These are phyloP conservation scores for Pleurotus giganteus DNA, from an alignment of 768 basidiomycete species.

Conservation along the genomic window DNA sequence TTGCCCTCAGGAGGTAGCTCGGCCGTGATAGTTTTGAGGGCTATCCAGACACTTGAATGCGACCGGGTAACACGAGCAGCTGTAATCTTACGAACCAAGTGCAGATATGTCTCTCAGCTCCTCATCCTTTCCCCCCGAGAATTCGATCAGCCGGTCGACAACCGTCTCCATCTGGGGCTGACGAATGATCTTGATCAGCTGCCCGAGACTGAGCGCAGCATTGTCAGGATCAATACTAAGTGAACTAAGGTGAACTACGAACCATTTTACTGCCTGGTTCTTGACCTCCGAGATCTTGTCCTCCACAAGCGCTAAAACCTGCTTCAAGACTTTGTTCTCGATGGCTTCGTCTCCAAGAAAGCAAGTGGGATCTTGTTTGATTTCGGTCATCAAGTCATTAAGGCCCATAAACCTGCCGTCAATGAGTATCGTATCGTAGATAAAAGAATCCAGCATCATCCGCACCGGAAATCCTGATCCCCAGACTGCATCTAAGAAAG, in stretches of 20 bases:
- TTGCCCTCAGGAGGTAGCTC: conserved; percentile 84
- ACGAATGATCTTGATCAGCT: conserved; percentile 85
- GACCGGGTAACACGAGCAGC: neutral
- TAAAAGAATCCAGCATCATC: conserved; percentile 9
- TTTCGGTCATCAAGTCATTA: conserved; percentile 89
- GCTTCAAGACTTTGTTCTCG: conserved; percentile 81
- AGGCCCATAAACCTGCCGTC: conserved; percentile 91
- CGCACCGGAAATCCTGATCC: conserved; percentile 87
- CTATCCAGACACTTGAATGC: conserved; percentile 35
- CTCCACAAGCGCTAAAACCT: conserved; percentile 83
- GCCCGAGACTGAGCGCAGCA: conserved; percentile 64
- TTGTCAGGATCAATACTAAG: conserved; percentile 10
- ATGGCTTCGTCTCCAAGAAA: conserved; percentile 83
- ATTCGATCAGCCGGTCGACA: conserved; percentile 86
- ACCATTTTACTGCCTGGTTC: conserved; percentile 97
- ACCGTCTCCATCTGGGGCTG: conserved; percentile 82
- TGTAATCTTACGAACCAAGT: conserved; percentile 57
- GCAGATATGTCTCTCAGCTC: conserved; percentile 93
- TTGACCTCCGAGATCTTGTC: conserved; percentile 99
- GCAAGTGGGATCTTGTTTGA: conserved; percentile 70
- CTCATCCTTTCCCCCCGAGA: conserved; percentile 84
- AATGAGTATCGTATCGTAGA: conserved; percentile 15
- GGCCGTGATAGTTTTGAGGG: conserved; percentile 91
- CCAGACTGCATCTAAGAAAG: conserved; percentile 75
- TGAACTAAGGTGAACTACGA: conserved; percentile 18